Evolutionary conservation across 345 rosid species (phyloP).

Genomic region (Pugionium dolabratum): DNA sequence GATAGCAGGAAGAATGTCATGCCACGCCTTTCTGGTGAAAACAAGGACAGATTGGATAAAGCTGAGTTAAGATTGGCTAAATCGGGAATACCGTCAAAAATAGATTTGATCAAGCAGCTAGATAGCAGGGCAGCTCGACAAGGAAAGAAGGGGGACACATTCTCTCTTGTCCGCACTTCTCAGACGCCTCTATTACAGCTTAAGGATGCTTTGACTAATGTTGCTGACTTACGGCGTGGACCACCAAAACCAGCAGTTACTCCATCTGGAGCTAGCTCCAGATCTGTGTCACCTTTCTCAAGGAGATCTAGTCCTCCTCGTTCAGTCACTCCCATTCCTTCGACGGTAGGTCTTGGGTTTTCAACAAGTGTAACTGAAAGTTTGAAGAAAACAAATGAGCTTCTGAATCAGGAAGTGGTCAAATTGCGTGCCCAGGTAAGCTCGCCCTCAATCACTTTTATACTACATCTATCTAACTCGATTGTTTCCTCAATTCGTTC

Average conservation of each 20-base stretch:
- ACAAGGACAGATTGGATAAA: conserved; percentile 85
- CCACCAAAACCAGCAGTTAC: conserved; percentile 69
- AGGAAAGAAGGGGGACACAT: conserved; percentile 73
- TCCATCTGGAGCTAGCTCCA: conserved; percentile 80
- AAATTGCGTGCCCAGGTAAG: conserved; percentile 88
- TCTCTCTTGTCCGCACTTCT: conserved; percentile 69
- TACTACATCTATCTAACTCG: not conserved
- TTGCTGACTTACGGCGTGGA: conserved; percentile 62
- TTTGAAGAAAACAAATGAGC: conserved; percentile 91
- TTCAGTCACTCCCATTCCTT: conserved; percentile 90
- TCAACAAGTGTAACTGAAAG: conserved; percentile 79
- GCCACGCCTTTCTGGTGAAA: conserved; percentile 94
- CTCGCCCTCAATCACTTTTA: not conserved
- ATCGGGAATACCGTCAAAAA: conserved; percentile 65
- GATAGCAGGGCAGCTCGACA: conserved; percentile 94
- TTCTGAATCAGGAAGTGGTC: conserved; percentile 84
- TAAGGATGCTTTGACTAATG: conserved; percentile 66
- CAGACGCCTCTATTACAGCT: conserved; percentile 82
- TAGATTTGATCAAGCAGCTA: conserved; percentile 90
- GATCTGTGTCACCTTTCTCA: conserved; percentile 96
- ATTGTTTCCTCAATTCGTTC: not conserved
- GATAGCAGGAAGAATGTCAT: conserved; percentile 58
- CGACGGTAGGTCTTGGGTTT: conserved; percentile 73
- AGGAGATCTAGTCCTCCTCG: conserved; percentile 95
- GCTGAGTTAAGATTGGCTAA: conserved; percentile 76